These are phyloP conservation scores for Pseudocercospora eumusae DNA, from an alignment of 2,329 filamentous ascomycete genomes.

Conservation along the genomic window DNA sequence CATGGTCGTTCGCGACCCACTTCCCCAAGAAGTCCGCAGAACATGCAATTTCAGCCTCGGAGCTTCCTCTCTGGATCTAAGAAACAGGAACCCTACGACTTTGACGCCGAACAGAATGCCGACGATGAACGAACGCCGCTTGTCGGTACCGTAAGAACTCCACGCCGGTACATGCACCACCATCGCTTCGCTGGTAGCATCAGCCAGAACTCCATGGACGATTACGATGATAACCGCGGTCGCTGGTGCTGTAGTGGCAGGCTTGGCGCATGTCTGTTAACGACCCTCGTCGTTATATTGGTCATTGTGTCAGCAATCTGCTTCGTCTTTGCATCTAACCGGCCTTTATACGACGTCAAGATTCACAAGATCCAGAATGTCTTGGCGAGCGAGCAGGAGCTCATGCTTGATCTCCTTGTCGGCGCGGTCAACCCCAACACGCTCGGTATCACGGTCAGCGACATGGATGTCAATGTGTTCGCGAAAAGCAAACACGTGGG, in stretches of 20 bases:
- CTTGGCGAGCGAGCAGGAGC: conserved; percentile 86
- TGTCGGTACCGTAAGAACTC: conserved; percentile 47
- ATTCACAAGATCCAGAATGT: conserved; percentile 84
- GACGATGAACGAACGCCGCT: conserved; percentile 88
- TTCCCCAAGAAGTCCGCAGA: conserved; percentile 61
- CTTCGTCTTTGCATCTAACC: conserved; percentile 88
- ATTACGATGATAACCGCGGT: conserved; percentile 19
- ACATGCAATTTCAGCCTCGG: conserved; percentile 45
- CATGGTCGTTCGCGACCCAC: conserved; percentile 58
- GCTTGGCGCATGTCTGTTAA: conserved; percentile 81
- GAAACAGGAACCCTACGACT: conserved; percentile 69
- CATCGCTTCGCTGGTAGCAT: conserved; percentile 56
- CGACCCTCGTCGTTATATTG: conserved; percentile 78
- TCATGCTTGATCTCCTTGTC: conserved; percentile 91
- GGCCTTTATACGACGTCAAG: conserved; percentile 76
- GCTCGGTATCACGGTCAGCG: conserved; percentile 79
- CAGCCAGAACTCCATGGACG: conserved; percentile 54
- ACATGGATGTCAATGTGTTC: conserved; percentile 89
- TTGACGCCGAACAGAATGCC: conserved; percentile 73
- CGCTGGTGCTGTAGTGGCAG: conserved; percentile 51
- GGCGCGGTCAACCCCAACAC: conserved; percentile 90
- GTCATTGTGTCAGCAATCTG: conserved; percentile 82
- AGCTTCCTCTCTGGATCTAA: conserved; percentile 44
- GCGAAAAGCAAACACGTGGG: conserved; percentile 89
- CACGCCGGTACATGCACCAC: conserved; percentile 20